These are phyloP conservation scores for Aspergillus coremiiformis DNA, from an alignment of 495 filamentous ascomycete genomes.

Conservation along the genomic window DNA sequence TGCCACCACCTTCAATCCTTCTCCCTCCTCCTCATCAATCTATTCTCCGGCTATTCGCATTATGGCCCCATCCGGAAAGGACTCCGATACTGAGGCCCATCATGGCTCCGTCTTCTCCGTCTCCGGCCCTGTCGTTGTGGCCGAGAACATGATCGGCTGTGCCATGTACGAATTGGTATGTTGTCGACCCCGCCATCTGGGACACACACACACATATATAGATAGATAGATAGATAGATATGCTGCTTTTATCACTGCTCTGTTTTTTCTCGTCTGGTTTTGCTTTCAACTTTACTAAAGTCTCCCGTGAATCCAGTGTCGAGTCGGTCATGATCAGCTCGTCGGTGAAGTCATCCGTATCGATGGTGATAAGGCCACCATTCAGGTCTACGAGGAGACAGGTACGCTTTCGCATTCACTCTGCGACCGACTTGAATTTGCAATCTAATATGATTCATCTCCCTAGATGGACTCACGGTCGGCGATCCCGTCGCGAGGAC, in stretches of 20 bases:
- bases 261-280: not conserved
- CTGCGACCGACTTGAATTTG: constrained; percentile 15
- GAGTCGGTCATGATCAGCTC: constrained; percentile 80
- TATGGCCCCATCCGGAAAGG: constrained; percentile 56
- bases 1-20: constrained; percentile 31
- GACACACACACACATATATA: too few relatives aligned
- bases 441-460: constrained; percentile 6
- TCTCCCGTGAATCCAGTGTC: constrained; percentile 46
- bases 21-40: constrained; percentile 26
- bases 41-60: constrained; percentile 37
- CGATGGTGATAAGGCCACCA: constrained; percentile 87
- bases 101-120: constrained; percentile 50
- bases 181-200: not conserved
- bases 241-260: not conserved
- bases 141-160: constrained; percentile 97
- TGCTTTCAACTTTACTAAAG: constrained; percentile 6
- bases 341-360: constrained; percentile 98
- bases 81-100: constrained; percentile 37
- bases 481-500: constrained; percentile 88
- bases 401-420: constrained; percentile 45
- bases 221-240: too few relatives aligned
- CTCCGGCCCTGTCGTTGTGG: constrained; percentile 84
- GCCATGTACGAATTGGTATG: constrained; percentile 98
- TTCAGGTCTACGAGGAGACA: constrained; percentile 99
- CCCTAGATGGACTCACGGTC: constrained; percentile 82